Evolutionary conservation across 2,329 filamentous ascomycete species (phyloP).

Genomic region (Diaporthe batatas): DNA sequence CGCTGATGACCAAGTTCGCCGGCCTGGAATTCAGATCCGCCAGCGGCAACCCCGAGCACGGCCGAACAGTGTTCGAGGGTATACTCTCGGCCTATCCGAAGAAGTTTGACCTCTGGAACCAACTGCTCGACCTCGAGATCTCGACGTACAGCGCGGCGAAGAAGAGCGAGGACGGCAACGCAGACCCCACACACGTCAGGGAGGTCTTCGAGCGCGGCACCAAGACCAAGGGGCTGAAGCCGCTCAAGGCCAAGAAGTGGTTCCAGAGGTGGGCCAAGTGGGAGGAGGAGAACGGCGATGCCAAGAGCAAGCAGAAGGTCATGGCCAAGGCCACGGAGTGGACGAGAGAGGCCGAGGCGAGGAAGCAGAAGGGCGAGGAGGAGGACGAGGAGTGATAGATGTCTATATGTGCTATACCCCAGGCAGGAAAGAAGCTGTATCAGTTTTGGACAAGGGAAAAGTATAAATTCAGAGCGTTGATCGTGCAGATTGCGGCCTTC

Average conservation of each 20-base stretch:
- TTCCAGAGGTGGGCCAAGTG: conserved; percentile 94
- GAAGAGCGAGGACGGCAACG: conserved; percentile 66
- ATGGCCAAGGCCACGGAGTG: conserved; percentile 79
- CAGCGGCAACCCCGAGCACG: conserved; percentile 88
- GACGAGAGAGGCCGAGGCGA: conserved; percentile 65
- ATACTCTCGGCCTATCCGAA: conserved; percentile 88
- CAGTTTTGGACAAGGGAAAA: conserved; percentile 2
- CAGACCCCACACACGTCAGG: conserved; percentile 69
- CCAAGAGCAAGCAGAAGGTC: conserved; percentile 78
- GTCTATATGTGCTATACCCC: conserved; percentile 21
- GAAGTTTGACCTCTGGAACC: conserved; percentile 92
- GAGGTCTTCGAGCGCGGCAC: conserved; percentile 86
- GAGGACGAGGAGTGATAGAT: conserved; percentile 46
- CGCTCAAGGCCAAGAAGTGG: conserved; percentile 85
- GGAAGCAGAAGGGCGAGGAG: conserved; percentile 50
- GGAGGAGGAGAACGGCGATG: conserved; percentile 81
- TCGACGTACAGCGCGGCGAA: conserved; percentile 67
- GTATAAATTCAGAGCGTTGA: conserved; percentile 16
- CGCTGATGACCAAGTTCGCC: conserved; percentile 88
- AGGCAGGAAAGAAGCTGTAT: neutral
- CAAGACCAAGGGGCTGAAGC: conserved; percentile 79
- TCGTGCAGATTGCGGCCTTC: neutral
- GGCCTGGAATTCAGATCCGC: conserved; percentile 90
- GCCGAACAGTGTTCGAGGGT: conserved; percentile 93
- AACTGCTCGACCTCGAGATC: conserved; percentile 88